phyloP scores from a whole-genome alignment of 306 rosid genomes.

The Calophaca sinica region DNA sequence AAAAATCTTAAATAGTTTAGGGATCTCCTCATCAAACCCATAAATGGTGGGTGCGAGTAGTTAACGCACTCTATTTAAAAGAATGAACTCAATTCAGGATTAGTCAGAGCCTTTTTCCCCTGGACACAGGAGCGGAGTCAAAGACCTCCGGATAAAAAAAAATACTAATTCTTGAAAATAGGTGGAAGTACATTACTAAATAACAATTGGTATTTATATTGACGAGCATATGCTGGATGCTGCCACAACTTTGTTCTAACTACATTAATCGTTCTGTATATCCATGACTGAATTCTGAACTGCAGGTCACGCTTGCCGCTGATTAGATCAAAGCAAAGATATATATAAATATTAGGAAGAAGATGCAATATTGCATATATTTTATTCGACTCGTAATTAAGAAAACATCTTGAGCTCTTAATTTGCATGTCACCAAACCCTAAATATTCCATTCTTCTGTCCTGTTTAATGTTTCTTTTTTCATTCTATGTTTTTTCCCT shows the following conservation, averaged over 20 bases:
- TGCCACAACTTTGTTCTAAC: slow-evolving; percentile 39
- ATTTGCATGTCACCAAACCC: slow-evolving; percentile 72
- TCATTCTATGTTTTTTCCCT: neutral
- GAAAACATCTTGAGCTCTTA: slow-evolving; percentile 20
- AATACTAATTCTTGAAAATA: too few species aligned
- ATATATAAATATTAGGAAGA: slow-evolving; percentile 35
- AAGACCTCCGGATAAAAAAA: too few species aligned
- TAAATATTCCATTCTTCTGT: slow-evolving; percentile 68
- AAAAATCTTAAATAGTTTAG: too few species aligned
- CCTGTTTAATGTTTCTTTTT: slow-evolving; percentile 31
- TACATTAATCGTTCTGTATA: slow-evolving; percentile 35
- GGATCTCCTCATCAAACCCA: too few species aligned
- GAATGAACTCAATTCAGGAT: too few species aligned
- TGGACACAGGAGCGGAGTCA: too few species aligned
- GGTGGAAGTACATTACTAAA: too few species aligned
- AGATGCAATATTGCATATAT: neutral
- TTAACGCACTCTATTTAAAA: too few species aligned
- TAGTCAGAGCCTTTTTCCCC: too few species aligned
- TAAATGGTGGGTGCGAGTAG: too few species aligned
- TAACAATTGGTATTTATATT: too few species aligned
- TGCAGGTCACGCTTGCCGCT: slow-evolving; percentile 68
- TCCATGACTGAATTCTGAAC: neutral
- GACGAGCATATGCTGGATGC: slow-evolving; percentile 24
- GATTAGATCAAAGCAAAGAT: slow-evolving; percentile 55
- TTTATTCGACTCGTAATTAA: neutral